Base-by-base conservation (phyloP, 805 yeast species). In the Hanseniaspora guilliermondii region DNA sequence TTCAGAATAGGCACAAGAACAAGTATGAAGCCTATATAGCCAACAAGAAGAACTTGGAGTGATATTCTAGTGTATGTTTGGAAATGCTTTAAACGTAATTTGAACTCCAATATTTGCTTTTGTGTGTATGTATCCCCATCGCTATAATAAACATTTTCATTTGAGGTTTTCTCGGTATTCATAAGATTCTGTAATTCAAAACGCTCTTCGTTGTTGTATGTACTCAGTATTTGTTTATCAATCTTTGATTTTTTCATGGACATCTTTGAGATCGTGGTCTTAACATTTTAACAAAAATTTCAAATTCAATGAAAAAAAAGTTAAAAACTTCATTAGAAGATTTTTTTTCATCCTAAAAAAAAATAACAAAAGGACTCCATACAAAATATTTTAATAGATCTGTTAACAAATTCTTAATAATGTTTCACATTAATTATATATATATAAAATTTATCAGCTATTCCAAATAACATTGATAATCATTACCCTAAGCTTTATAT, bases 1-100 rank as follows among this genome's bases (percentile, higher is more conserved):
- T 42, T 9, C 16, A 50, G 14, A 16, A 50, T 30, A 4, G 48
- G 54, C 6, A 50, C 14, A 3, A 50, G 19, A 14, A 50, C 19
- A 9, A 50, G 44, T 6, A 36, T 19, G 4, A 27, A 14, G 16
- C 40, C 3, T 3, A 49, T 39, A 16, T 50, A 50, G 2, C 17
- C 21, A 2, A 44, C 19, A 16, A 50, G 42, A 14, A 50, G 17
- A 21, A 22, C 36, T 9, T 50, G 54, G 11, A 50, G 12, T 1
- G 37, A 14, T 6, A 22, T 44, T 25, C 48, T n/a, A 3, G 54
- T 50, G 24, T 50, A 50, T 21, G 44, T 50, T 24, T 50, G 48
- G 33, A 50, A 50, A 37, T 50, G 54, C 21, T 42, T 50, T 1
- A 50, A 42, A 17, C 27, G 44, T 8, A 39, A 14, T 30, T 42